Evolutionary conservation across 768 basidiomycete species (phyloP).

Genomic region (Psilocybe tampanensis): DNA sequence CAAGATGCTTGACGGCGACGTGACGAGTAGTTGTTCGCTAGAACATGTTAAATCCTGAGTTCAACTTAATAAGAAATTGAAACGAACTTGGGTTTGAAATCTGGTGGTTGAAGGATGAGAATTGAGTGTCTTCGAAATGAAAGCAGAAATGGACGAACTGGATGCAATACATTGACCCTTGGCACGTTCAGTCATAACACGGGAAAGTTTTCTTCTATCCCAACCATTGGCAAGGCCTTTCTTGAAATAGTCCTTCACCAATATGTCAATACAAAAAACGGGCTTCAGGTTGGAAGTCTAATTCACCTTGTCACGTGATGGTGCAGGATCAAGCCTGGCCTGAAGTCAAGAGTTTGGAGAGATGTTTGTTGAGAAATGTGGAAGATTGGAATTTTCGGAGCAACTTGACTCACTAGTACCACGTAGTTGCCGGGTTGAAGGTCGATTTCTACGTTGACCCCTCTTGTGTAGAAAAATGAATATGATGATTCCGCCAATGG

Average conservation of each 20-base stretch:
- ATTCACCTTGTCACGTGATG: constrained; percentile 17
- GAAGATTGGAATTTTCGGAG: too few relatives aligned
- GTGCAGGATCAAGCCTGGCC: constrained; percentile 24
- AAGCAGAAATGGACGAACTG: constrained; percentile 21
- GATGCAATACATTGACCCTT: constrained; percentile 32
- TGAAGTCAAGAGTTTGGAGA: neutral
- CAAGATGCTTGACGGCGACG: constrained; percentile 14
- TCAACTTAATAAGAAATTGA: neutral
- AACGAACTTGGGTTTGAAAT: constrained; percentile 25
- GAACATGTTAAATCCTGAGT: neutral
- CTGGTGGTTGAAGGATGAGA: constrained; percentile 7
- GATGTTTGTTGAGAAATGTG: neutral
- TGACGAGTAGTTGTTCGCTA: constrained; percentile 19
- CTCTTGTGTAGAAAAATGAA: constrained; percentile 32
- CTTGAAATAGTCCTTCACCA: constrained; percentile 30
- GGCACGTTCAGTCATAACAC: constrained; percentile 28
- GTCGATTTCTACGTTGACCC: constrained; percentile 41
- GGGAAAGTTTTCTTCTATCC: constrained; percentile 32
- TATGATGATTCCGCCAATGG: constrained; percentile 33
- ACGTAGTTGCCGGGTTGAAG: constrained; percentile 45
- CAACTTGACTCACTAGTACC: constrained; percentile 35
- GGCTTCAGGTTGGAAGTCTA: neutral
- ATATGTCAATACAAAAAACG: neutral
- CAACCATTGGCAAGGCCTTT: constrained; percentile 23
- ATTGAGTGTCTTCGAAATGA: neutral